These are phyloP conservation scores for Besnoitia besnoiti DNA, from an alignment of 169 alveolate genomes.

Conservation along the genomic window DNA sequence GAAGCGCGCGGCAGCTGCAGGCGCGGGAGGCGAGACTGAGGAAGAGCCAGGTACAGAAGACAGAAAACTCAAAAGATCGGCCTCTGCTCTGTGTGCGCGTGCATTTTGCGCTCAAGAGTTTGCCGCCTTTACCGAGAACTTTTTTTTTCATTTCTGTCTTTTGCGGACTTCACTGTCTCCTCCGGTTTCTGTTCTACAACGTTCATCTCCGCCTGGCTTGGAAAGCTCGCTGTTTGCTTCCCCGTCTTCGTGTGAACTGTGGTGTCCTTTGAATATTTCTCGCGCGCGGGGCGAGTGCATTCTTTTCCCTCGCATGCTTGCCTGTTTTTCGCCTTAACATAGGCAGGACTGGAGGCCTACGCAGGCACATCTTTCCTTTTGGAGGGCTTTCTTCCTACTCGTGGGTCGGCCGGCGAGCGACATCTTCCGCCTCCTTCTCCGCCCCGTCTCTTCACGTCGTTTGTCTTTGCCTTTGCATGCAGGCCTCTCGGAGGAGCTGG, in stretches of 20 bases:
- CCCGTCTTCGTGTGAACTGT: neutral
- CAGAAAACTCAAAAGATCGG: neutral
- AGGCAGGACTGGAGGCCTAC: neutral
- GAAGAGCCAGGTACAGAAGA: constrained; percentile 39
- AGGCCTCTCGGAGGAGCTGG: constrained; percentile 69
- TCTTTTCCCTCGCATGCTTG: too few relatives aligned
- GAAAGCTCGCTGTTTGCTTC: neutral
- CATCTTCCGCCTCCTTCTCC: neutral
- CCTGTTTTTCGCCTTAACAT: too few relatives aligned
- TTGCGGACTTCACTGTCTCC: too few relatives aligned
- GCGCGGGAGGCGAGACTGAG: constrained; percentile 75
- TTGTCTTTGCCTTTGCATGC: neutral
- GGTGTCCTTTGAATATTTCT: too few relatives aligned
- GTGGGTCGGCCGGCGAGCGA: neutral
- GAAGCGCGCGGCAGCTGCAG: constrained; percentile 76
- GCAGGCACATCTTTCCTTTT: neutral
- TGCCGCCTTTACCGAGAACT: too few relatives aligned
- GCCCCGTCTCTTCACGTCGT: neutral
- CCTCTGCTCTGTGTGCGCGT: too few relatives aligned
- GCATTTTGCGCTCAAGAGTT: too few relatives aligned
- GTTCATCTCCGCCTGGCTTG: too few relatives aligned
- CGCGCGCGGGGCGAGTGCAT: too few relatives aligned
- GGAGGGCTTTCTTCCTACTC: too few relatives aligned
- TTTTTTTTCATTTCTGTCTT: too few relatives aligned
- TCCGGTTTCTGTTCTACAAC: too few relatives aligned